Conservation (phyloP, 2,329 filamentous ascomycete species). For the Colletotrichum cordylinicola region DNA sequence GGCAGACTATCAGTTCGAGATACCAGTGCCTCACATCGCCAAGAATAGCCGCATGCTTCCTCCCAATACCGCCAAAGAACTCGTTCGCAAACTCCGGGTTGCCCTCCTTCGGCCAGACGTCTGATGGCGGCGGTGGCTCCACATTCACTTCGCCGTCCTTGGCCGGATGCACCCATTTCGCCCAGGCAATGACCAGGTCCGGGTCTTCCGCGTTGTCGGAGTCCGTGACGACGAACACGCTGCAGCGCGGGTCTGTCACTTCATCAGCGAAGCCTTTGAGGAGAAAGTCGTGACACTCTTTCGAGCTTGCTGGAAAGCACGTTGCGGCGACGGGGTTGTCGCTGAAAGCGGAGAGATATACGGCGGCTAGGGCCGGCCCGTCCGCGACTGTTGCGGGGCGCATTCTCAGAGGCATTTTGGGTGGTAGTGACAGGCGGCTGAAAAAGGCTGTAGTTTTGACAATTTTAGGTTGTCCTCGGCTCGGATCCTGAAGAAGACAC, state of each 20-base stretch:
- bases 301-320: slow-evolving; percentile 38
- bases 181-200: slow-evolving; percentile 45
- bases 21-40: slow-evolving; percentile 50
- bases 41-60: slow-evolving; percentile 42
- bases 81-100: slow-evolving; percentile 37
- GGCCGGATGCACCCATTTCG: slow-evolving; percentile 50
- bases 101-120: slow-evolving; percentile 44
- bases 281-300: slow-evolving; percentile 40
- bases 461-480: not conserved
- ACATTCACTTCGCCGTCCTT: slow-evolving; percentile 26
- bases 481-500: not conserved
- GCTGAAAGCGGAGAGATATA: slow-evolving; percentile 52
- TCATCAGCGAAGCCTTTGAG: slow-evolving; percentile 38
- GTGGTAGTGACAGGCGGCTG: not conserved
- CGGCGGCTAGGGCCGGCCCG: slow-evolving; percentile 41
- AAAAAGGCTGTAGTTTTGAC: accelerated
- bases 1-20: slow-evolving; percentile 53
- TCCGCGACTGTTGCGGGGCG: slow-evolving; percentile 47
- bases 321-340: slow-evolving; percentile 39
- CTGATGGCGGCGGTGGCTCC: slow-evolving; percentile 23
- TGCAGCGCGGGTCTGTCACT: slow-evolving; percentile 40
- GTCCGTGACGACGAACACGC: slow-evolving; percentile 46
- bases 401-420: slow-evolving; percentile 32
- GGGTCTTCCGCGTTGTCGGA: slow-evolving; percentile 15
- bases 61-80: slow-evolving; percentile 45